Percentiles rank a stretch among this genome's conserved stretches.
phyloP scores from a whole-genome alignment of 345 rosid genomes.

The Heritiera fomes region DNA sequence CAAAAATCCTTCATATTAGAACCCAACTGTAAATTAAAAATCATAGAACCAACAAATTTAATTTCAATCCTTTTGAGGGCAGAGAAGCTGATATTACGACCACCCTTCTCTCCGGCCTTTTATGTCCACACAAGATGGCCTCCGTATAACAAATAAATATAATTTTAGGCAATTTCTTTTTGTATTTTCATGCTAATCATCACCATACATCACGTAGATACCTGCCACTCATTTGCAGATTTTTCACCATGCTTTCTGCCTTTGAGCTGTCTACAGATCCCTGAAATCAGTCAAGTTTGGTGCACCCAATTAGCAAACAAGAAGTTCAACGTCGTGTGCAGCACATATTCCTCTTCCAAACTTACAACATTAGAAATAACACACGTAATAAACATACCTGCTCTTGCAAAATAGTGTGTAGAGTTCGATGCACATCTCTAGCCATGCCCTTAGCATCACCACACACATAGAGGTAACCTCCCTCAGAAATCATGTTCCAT shows the following conservation, averaged over 20 bases:
- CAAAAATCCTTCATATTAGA: not conserved
- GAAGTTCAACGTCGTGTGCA: not conserved
- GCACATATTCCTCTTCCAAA: not conserved
- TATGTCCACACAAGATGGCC: constrained; percentile 9
- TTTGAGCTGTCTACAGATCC: constrained; percentile 73
- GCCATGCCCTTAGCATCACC: constrained; percentile 98
- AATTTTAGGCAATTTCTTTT: not conserved
- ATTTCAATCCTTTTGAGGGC: not conserved
- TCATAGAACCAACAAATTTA: constrained; percentile 15
- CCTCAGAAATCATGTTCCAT: constrained; percentile 76
- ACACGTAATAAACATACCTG: constrained; percentile 41
- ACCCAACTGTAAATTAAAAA: constrained; percentile 22
- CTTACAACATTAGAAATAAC: not conserved
- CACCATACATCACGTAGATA: constrained; percentile 95
- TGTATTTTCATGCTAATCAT: constrained; percentile 6
- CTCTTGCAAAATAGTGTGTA: constrained; percentile 67
- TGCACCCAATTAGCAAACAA: not conserved
- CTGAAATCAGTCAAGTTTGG: constrained; percentile 37
- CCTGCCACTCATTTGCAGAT: constrained; percentile 82
- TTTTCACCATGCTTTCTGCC: constrained; percentile 88
- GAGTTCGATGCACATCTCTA: constrained; percentile 71
- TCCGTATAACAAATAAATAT: not conserved
- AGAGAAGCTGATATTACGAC: not conserved
- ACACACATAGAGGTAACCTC: constrained; percentile 70
- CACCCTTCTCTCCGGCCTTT: not conserved